Conservation (phyloP, 1,284 basidiomycete species). For the Tilletia setariae region DNA sequence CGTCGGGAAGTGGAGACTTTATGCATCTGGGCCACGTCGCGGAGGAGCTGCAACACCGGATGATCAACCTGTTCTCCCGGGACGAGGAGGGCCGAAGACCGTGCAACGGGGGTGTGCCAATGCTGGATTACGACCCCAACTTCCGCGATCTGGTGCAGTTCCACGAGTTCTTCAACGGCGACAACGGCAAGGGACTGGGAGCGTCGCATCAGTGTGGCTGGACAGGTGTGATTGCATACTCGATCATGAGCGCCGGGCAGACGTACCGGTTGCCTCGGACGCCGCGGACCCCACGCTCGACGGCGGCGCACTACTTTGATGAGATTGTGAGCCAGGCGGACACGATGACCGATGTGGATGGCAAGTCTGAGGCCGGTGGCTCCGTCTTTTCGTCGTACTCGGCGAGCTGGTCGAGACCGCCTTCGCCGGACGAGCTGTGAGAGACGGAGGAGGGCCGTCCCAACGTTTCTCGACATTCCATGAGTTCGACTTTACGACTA, state of each 20-base stretch:
- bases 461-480: too few species aligned
- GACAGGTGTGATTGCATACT: conserved; percentile 57
- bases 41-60: conserved; percentile 93
- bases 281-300: conserved; percentile 72
- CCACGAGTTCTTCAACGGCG: conserved; percentile 96
- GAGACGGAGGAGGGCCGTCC: too few species aligned
- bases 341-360: conserved; percentile 25
- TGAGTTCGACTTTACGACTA: too few species aligned
- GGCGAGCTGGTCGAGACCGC: conserved; percentile 38
- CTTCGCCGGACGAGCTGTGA: conserved; percentile 46
- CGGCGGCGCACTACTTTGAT: conserved; percentile 83
- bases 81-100: conserved; percentile 81
- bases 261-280: conserved; percentile 45
- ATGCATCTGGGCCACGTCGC: conserved; percentile 91
- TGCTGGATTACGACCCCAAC: conserved; percentile 86
- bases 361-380: conserved; percentile 37
- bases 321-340: conserved; percentile 41
- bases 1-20: conserved; percentile 85
- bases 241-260: conserved; percentile 65
- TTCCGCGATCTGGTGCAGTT: conserved; percentile 95
- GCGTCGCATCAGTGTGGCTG: conserved; percentile 98
- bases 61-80: conserved; percentile 92
- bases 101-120: conserved; percentile 82
- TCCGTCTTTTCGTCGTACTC: conserved; percentile 25
- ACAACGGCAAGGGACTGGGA: conserved; percentile 75